A percentile compares a stretch with the other conserved stretches of the same genome.
Conservation (phyloP, 73 alveolate genomes). For the Paraurostyla sp. region DNA sequence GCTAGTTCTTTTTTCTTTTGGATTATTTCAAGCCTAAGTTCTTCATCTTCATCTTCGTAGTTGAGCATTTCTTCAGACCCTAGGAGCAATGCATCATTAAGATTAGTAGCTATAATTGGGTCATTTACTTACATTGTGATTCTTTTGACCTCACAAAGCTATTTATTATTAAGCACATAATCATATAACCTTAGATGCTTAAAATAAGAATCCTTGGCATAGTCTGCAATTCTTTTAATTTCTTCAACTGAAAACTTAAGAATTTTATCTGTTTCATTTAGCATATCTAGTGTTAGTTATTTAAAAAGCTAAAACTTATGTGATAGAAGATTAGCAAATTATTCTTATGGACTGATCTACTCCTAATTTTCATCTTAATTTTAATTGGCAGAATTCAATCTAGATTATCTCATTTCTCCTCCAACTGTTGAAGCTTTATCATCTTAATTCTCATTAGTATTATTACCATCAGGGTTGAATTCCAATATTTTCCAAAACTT, state of each 20-base stretch:
- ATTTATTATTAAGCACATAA: conserved; percentile 50
- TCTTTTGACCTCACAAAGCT: conserved; percentile 51
- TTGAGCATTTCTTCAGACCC: conserved; percentile 11
- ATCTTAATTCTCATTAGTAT: background rate
- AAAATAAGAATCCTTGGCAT: conserved; percentile 45
- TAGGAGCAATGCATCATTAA: conserved; percentile 36
- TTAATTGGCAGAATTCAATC: background rate
- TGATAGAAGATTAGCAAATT: background rate
- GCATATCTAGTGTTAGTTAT: background rate
- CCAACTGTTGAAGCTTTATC: background rate
- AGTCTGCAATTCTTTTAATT: conserved; percentile 38
- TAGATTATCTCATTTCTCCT: background rate
- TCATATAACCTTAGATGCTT: conserved; percentile 61
- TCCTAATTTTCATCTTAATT: background rate
- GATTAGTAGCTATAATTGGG: background rate
- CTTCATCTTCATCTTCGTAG: conserved; percentile 47
- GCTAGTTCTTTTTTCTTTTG: background rate
- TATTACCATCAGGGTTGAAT: conserved; percentile 39
- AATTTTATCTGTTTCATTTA: background rate
- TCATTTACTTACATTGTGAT: background rate
- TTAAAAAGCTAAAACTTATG: conserved; percentile 26
- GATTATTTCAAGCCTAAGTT: background rate
- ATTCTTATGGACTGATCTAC: background rate
- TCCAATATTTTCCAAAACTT: conserved; percentile 67
- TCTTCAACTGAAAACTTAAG: conserved; percentile 29